Base-by-base conservation (phyloP, 768 basidiomycete species). In the Filobasidium floriforme region DNA sequence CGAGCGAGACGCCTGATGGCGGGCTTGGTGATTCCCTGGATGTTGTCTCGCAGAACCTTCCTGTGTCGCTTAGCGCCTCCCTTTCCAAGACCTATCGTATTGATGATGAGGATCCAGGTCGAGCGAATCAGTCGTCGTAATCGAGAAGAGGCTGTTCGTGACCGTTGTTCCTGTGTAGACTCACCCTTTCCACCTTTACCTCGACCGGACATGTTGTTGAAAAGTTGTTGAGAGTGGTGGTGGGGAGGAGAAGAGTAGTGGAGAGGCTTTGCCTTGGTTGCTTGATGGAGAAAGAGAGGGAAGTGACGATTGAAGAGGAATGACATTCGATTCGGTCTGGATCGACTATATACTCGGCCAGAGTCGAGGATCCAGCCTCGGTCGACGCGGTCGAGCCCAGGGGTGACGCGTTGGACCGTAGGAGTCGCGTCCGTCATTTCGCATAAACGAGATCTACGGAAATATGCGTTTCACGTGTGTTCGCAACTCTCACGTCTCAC, bases 1-100 rank as follows among this genome's bases (percentile, higher is more conserved):
- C 82, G 80, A 29, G 82, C 82, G 65, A 83, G 81, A 81, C 82
- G 82, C 70, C 82, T 80, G 75, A 82, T 83, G 29, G 82, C 81
- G 65, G 81, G 81, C 78, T 82, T 82, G 78, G 82, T 82, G 75
- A 82, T 82, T 77, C 82, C 82, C 79, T 80, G 79, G 76, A 80
- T 81, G 78, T 79, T 79, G 75, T 79, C 74, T 68, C 75, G 75
- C 49, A 82, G 71, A 37, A 82, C 81, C 78, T 82, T 82, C 68
- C 81, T 73, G 79, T 82, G 82, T 75, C 76, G 68, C 72, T 79
- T 78, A 64, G 77, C 77, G 59, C 77, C 81, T 62, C 81, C 80
- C 75, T 82, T 81, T 44, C 81, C 80, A 69, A 81, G 78, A 76
- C 81, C 54, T 57, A 57, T 19, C 4, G 46, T 4, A 37, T 3